Base-by-base conservation (phyloP, 2,329 filamentous ascomycete species). In the Trichoderma brevicompactum region DNA sequence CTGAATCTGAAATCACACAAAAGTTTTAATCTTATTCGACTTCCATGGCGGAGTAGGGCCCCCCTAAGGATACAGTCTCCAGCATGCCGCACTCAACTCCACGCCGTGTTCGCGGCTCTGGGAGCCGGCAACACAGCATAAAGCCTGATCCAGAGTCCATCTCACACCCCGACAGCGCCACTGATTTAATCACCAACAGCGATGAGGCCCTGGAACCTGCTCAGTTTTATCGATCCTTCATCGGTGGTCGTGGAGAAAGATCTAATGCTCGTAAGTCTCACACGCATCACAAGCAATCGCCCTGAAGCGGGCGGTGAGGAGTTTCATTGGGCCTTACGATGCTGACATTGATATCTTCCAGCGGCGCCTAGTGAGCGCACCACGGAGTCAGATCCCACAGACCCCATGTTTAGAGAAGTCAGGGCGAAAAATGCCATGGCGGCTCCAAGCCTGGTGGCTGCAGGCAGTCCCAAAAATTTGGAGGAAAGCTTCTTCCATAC, bases 401-500 rank as follows among this genome's bases (percentile, higher is more conserved):
- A 61, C 7, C 78, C 78, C 28, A 67, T 80, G 2, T 64, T 80
- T 7, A 72, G 76, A 50, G 77, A 80, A 65, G 65, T 80, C 9
- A 75, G 79, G 62, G 70, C 72, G 54, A 72, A 72, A 2, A 69
- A 70, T 0, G 72, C 70, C 53, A 65, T 68, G 9, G 12, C 44
- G 5, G 28, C 53, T n/a, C 12, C 44, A 28, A 53, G 34, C 6
- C 7, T 40, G 1, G 28, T 48, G 1, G 65, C 70, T 9, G 69
- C 61, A 6, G 69, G 67, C 0, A 74, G 72, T 46, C 71, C 74
- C 0, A 67, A 65, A 8, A 74, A 70, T 36, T 64, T 69, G 1
- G 74, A 77, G 12, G 79, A 79, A 32, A 78, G 76, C 60, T 80
- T 80, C 67, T 79, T 80, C 43, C 76, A 80, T 46, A 76, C 75